Evolutionary conservation across 805 yeast genomes (phyloP), one percentile per base, ranked within the genome.

Genomic region (Torulaspora microellipsoides): DNA sequence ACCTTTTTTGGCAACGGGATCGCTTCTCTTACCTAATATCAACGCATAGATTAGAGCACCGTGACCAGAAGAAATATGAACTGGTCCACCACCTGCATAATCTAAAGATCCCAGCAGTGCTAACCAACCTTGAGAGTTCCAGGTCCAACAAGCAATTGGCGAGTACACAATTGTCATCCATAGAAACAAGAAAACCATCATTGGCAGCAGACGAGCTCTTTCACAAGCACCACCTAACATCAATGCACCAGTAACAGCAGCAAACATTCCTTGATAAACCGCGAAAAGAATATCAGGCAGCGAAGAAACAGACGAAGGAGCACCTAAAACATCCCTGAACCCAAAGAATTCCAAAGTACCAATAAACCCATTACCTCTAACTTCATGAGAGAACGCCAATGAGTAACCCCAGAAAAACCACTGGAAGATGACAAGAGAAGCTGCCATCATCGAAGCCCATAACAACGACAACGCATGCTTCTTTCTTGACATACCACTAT

Each of bases 371-470:
- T 86, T 76, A 36, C 79, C 76, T 36, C 64, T 62, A 12, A 78
- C 80, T 45, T 73, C 69, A 61, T 83, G 86, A 20, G 91, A 75
- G 64, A 91, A 91, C 14, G 88, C 83, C 45, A 93, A 75, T 11
- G 97, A 86, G 68, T 85, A 91, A 50, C 98, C 99, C 96, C 97
- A 89, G 72, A 89, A 90, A 68, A 89, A 93, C 98, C 99, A 91
- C 66, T 93, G 96, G 77, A 93, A 88, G 1, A 85, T 69, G 7
- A 89, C 80, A 27, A 91, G 71, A 54, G 93, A 81, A 15, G 80
- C 81, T 15, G 95, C 88, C 85, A 88, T 89, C 62, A 93, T 70
- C 6, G 96, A 83, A 17, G 96, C 93, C 97, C 97, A 93, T 40
- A 93, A 70, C 40, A 93, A 72, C 7, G 97, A 86, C 43, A 93